A percentile compares a stretch with the other conserved stretches of the same genome.
These are phyloP conservation scores for Russula dissimulans DNA, from an alignment of 768 basidiomycete genomes.

Conservation along the genomic window DNA sequence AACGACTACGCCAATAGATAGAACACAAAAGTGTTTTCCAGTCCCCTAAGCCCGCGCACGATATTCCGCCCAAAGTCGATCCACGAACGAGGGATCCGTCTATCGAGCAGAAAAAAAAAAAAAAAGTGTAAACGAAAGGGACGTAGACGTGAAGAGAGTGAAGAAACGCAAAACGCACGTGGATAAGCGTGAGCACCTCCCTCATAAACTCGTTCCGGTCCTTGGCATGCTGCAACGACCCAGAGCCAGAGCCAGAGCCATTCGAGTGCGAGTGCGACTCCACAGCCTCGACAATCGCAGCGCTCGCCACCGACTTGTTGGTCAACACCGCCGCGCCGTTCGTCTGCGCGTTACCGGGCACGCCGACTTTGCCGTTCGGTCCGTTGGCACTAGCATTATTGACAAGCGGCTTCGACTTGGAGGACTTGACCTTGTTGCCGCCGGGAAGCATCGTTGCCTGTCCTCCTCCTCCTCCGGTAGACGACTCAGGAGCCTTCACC, in stretches of 20 bases:
- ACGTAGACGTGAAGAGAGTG: too few relatives aligned
- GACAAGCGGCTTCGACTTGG: neutral
- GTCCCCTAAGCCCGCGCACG: conserved; percentile 5
- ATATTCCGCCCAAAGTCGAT: conserved; percentile 51
- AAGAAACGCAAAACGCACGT: conserved; percentile 18
- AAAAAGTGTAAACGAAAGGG: too few relatives aligned
- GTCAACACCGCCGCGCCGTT: neutral
- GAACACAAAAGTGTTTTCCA: too few relatives aligned
- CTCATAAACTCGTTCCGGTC: conserved; percentile 39
- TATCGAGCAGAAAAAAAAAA: conserved; percentile 21
- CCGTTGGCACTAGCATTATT: neutral
- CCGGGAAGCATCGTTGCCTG: neutral
- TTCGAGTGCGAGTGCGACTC: conserved; percentile 13
- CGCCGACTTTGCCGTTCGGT: neutral
- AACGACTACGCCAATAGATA: neutral
- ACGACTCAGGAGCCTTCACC: neutral
- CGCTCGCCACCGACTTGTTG: neutral
- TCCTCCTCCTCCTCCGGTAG: neutral
- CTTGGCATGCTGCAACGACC: neutral
- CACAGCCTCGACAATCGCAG: conserved; percentile 16
- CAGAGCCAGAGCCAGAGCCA: conserved; percentile 1
- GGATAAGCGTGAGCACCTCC: conserved; percentile 63
- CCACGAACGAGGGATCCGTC: conserved; percentile 61
- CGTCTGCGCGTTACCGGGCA: neutral
- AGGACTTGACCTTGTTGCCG: conserved; percentile 1